Evolutionary conservation across 2,329 filamentous ascomycete genomes (phyloP), one percentile per base, ranked within the genome.

Genomic region (Graphilbum fragrans): DNA sequence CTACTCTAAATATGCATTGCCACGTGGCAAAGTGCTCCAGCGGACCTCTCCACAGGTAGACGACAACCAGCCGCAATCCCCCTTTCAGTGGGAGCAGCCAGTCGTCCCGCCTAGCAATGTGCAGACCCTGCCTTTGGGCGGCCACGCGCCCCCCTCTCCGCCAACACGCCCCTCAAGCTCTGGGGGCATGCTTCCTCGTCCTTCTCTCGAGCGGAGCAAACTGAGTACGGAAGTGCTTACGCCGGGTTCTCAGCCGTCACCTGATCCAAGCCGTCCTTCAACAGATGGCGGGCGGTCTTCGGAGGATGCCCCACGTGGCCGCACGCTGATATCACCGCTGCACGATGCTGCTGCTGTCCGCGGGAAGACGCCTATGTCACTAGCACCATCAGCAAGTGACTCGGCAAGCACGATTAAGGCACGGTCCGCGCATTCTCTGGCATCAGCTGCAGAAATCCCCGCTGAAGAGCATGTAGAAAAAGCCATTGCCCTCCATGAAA

Each of bases 401-500:
- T 67, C 70, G 4, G 66, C 69, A 12, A 74, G 70, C 50, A 76
- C 72, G 1, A 62, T 74, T 20, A 70, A 65, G 38, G 55, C 64
- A 25, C 69, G 60, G 18, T 62, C 62, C 18, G 53, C 54, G 38
- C 55, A 60, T 52, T 65, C 72, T 12, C 72, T 74, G 7, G 72
- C 73, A 5, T 67, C 75, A 19, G 66, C 68, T 34, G 72, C 77
- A 3, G 83, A 87, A 25, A 77, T 86, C 55, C 82, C 84, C 3
- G 71, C 86, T 0, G 88, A 96, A 50, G 83, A 96, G 45, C 90
- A 98, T 57, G 75, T 96, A 36, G 73, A 82, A 22, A 92, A 90
- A 62, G 92, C 86, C 9, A 92, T 98, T 43, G 80, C 86, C 47
- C 81, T 86, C 45, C 92, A 98, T 55, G 86, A 94, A 57, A 18